Evolutionary conservation across 768 basidiomycete species (phyloP).

Genomic region (Naganishia antarctica): DNA sequence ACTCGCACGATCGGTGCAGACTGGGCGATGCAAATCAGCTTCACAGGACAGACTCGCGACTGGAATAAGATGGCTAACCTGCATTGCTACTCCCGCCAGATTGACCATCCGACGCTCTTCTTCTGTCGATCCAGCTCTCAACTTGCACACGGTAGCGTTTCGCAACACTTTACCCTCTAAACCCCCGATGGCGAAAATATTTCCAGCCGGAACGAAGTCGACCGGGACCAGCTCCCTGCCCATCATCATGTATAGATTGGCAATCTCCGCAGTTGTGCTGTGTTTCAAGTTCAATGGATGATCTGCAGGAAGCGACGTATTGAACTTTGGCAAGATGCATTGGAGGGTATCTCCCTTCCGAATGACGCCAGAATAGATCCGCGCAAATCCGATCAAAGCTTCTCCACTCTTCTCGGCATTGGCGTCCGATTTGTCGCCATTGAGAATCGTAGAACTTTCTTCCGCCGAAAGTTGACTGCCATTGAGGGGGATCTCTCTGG

Average conservation of each 20-base stretch:
- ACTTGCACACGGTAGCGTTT: constrained; percentile 76
- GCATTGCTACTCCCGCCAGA: constrained; percentile 41
- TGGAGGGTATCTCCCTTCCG: constrained; percentile 61
- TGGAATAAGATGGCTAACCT: constrained; percentile 16
- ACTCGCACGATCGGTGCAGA: constrained; percentile 88
- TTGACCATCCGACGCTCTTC: constrained; percentile 33
- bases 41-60: constrained; percentile 39
- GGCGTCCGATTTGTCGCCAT: constrained; percentile 39
- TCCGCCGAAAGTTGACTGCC: constrained; percentile 31
- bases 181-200: constrained; percentile 87
- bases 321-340: constrained; percentile 83
- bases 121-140: constrained; percentile 40
- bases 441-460: constrained; percentile 32
- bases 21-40: constrained; percentile 39
- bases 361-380: constrained; percentile 86
- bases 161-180: constrained; percentile 84
- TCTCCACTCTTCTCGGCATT: constrained; percentile 52
- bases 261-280: constrained; percentile 59
- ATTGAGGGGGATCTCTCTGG: constrained; percentile 33
- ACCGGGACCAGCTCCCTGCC: constrained; percentile 86
- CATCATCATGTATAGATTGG: constrained; percentile 93
- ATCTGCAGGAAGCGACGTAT: constrained; percentile 54
- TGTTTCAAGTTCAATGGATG: constrained; percentile 67
- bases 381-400: constrained; percentile 81
- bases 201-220: constrained; percentile 76